Conservation (phyloP, 805 yeast genomes). For the Cyberlindnera subsufficiens region DNA sequence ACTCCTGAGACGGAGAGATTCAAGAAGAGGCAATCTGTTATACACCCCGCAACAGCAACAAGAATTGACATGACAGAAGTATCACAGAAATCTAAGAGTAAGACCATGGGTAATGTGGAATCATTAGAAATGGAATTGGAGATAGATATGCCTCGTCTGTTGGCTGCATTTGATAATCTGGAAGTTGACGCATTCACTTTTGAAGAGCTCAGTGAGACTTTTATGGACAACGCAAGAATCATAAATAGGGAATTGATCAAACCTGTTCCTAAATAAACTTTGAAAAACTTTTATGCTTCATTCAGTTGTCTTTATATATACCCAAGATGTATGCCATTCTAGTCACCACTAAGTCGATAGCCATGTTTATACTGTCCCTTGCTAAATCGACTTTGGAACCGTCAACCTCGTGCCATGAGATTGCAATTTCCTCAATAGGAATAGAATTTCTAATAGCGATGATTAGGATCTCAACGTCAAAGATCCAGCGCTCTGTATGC, state of each 20-base stretch:
- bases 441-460: slow-evolving; percentile 70
- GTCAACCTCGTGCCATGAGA: slow-evolving; percentile 95
- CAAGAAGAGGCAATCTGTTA: slow-evolving; percentile 67
- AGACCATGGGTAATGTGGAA: slow-evolving; percentile 20
- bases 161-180: slow-evolving; percentile 34
- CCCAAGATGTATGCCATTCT: slow-evolving; percentile 85
- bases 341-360: slow-evolving; percentile 85
- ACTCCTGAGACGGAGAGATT: slow-evolving; percentile 54
- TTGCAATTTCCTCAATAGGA: slow-evolving; percentile 69
- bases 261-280: slow-evolving; percentile 6
- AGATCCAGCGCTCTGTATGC: slow-evolving; percentile 98
- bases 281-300: background rate
- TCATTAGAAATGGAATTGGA: slow-evolving; percentile 47
- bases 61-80: slow-evolving; percentile 70
- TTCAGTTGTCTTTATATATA: slow-evolving; percentile 47
- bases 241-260: slow-evolving; percentile 21
- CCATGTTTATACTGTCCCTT: slow-evolving; percentile 87
- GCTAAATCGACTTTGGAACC: slow-evolving; percentile 94
- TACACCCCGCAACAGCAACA: slow-evolving; percentile 70
- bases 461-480: slow-evolving; percentile 88
- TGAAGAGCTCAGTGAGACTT: slow-evolving; percentile 51
- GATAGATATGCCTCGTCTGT: slow-evolving; percentile 37
- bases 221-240: slow-evolving; percentile 54
- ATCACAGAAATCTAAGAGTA: slow-evolving; percentile 19
- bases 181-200: slow-evolving; percentile 45